Evolutionary conservation across 2,329 filamentous ascomycete species (phyloP).

Genomic region (Monilinia fructigena): DNA sequence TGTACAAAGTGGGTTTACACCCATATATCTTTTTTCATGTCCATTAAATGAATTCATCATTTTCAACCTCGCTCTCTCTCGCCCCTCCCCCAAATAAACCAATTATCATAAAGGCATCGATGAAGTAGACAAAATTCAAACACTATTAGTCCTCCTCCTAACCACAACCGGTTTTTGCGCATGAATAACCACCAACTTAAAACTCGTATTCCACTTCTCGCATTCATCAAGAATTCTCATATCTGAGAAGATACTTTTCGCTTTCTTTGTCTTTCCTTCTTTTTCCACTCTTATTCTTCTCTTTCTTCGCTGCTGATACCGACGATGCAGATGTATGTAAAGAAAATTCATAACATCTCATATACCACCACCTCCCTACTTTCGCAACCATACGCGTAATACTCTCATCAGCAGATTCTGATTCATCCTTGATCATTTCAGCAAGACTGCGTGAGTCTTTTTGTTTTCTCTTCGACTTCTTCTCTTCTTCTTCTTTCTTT

Average conservation of each 20-base stretch:
- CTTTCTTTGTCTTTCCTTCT: constrained; percentile 39
- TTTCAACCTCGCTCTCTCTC: not conserved
- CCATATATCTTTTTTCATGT: not conserved
- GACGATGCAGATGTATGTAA: constrained; percentile 2
- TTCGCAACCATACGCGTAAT: constrained; percentile 91
- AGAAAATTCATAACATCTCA: constrained; percentile 73
- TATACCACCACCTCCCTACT: constrained; percentile 97
- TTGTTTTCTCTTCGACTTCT: constrained; percentile 44
- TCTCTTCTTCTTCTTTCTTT: constrained; percentile 41
- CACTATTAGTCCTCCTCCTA: constrained; percentile 34
- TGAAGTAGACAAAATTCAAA: constrained; percentile 28
- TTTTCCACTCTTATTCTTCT: not conserved
- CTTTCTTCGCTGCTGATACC: not conserved
- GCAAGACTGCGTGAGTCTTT: constrained; percentile 50
- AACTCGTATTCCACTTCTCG: constrained; percentile 79
- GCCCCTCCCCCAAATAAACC: not conserved
- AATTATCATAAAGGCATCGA: too few relatives aligned
- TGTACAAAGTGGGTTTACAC: constrained; percentile 15
- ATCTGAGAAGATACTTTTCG: constrained; percentile 74
- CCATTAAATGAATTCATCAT: not conserved
- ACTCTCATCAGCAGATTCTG: constrained; percentile 71
- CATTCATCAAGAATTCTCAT: constrained; percentile 76
- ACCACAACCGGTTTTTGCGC: constrained; percentile 43
- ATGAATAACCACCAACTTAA: constrained; percentile 89
- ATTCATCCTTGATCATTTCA: constrained; percentile 70